Conservation (phyloP, 1,284 basidiomycete species). For the Kwoniella shivajii region DNA sequence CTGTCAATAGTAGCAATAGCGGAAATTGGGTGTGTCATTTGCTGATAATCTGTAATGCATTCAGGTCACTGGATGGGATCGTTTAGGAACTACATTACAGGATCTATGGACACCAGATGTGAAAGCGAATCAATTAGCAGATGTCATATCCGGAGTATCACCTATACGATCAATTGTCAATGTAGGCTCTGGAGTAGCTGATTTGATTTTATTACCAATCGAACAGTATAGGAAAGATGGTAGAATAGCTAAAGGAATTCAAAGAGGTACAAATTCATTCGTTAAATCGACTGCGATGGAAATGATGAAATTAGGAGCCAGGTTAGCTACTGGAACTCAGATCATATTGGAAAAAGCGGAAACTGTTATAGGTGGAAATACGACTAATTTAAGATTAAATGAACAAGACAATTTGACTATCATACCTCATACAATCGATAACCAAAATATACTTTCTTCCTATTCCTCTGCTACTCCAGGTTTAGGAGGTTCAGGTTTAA, state of each 20-base stretch:
- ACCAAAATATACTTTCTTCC: too few relatives aligned
- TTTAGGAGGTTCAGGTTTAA: conserved; percentile 4
- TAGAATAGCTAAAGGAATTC: conserved; percentile 86
- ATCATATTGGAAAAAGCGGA: conserved; percentile 96
- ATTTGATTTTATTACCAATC: conserved; percentile 91
- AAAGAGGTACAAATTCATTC: conserved; percentile 89
- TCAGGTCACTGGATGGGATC: conserved; percentile 77
- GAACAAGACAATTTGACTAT: too few relatives aligned
- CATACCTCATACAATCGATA: too few relatives aligned
- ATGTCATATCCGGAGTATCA: conserved; percentile 94
- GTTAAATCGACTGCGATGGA: conserved; percentile 92
- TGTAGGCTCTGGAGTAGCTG: conserved; percentile 92
- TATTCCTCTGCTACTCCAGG: conserved; percentile 1
- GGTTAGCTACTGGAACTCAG: conserved; percentile 93
- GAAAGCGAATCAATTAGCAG: conserved; percentile 94
- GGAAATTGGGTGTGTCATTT: neutral
- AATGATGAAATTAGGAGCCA: conserved; percentile 91
- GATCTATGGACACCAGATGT: conserved; percentile 99
- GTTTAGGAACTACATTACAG: conserved; percentile 85
- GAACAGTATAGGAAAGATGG: conserved; percentile 97
- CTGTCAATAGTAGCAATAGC: neutral
- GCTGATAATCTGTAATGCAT: conserved; percentile 53
- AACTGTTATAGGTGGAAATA: conserved; percentile 71
- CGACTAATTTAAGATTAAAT: neutral
- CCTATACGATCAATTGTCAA: conserved; percentile 95